Evolutionary conservation across 1,284 basidiomycete species (phyloP), one percentile per base, ranked within the genome.

Genomic region (Cutaneotrichosporon curvatum): DNA sequence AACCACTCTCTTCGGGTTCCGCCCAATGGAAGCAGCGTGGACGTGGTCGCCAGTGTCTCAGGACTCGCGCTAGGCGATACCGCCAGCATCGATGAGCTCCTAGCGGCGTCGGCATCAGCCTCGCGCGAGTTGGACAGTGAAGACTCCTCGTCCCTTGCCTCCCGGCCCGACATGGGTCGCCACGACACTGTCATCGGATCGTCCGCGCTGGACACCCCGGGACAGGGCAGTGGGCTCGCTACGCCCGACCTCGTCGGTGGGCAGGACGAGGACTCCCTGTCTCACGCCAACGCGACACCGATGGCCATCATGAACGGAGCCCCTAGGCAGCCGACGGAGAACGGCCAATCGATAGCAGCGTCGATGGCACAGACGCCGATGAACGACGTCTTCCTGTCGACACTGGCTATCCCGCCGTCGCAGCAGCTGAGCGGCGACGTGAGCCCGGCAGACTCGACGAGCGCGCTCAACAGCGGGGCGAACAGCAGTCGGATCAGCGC

Each of bases 361-460:
- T 48, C 46, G n/a, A 43, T 52, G 8, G 45, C 46, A 4, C 47
- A 52, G 11, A 77, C 76, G 7, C 76, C 76, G 0, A 71, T 73
- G 56, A 77, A 77, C 61, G 65, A 72, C 32, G 72, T 70, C 2
- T 76, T 77, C 60, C 59, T 77, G 5, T 68, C 70, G 33, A 75
- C 51, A 22, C 38, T 53, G 11, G 51, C 46, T 9, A 20, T 48
- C 14, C 21, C 14, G 23, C 36, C 31, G 4, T 30, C 25, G 15
- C 25, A 38, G 8, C 11, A 16, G 20, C 37, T 38, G 11, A 22
- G n/a, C 21, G 14, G 18, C 19, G 28, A 15, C 32, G 16, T 34
- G 32, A 16, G 16, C 32, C 11, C 32, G 8, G 25, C 25, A 15
- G 32, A 16, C 32, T 14, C 32, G 32, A 34, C 16, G 32, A 34